Evolutionary conservation across 345 rosid species (phyloP).

Genomic region (Gossypioides kirkii): DNA sequence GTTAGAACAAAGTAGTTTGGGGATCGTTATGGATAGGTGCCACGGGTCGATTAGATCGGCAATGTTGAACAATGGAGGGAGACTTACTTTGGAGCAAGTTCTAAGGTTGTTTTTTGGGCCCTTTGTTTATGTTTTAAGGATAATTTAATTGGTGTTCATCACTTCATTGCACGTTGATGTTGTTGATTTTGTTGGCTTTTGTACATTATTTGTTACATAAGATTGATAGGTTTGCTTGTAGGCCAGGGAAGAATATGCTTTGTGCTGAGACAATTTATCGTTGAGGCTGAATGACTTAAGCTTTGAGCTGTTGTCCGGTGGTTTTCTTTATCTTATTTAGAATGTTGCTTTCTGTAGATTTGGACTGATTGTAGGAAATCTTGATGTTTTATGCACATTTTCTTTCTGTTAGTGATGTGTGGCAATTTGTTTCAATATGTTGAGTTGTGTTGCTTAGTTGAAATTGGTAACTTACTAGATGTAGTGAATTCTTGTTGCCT

Average conservation of each 20-base stretch:
- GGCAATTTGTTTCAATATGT: neutral
- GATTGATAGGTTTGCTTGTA: neutral
- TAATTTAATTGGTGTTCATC: neutral
- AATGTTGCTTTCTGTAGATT: neutral
- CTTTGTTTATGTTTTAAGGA: neutral
- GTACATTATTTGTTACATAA: neutral
- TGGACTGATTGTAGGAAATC: neutral
- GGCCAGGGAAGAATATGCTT: neutral
- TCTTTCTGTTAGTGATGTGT: neutral
- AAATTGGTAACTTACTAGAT: neutral
- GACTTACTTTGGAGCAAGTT: constrained; percentile 94
- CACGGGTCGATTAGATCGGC: constrained; percentile 81
- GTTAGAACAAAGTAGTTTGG: constrained; percentile 60
- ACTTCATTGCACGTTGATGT: neutral
- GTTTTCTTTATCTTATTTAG: neutral
- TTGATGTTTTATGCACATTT: neutral
- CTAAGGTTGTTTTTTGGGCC: constrained; percentile 43
- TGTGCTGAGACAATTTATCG: neutral
- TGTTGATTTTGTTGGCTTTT: neutral
- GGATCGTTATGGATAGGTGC: constrained; percentile 77
- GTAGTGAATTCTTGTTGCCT: neutral
- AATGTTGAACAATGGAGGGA: constrained; percentile 85
- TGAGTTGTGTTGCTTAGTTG: neutral
- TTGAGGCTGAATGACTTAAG: neutral
- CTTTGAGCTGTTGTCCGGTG: neutral